Evolutionary conservation across 2,329 filamentous ascomycete species (phyloP).

Genomic region (Venturia aucupariae): DNA sequence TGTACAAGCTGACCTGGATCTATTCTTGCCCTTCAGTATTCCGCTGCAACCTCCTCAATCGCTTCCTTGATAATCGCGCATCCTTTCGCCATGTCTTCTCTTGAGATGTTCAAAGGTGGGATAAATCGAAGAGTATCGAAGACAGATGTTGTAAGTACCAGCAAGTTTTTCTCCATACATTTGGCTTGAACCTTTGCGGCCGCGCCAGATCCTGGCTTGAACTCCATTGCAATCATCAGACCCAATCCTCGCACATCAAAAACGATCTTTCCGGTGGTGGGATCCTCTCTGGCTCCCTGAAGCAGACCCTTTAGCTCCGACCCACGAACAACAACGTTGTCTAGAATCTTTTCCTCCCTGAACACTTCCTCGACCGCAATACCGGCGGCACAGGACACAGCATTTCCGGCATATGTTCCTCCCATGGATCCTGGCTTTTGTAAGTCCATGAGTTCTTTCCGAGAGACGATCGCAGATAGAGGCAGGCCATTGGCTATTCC

Average conservation of each 20-base stretch:
- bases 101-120: constrained; percentile 30
- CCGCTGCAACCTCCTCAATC: constrained; percentile 28
- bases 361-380: constrained; percentile 29
- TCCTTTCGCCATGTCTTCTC: constrained; percentile 30
- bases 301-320: constrained; percentile 23
- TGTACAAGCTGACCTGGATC: neutral
- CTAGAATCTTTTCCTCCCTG: constrained; percentile 28
- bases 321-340: constrained; percentile 28
- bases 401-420: constrained; percentile 31
- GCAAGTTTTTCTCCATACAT: constrained; percentile 30
- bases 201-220: constrained; percentile 26
- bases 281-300: constrained; percentile 18
- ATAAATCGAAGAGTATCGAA: constrained; percentile 34
- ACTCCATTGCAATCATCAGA: constrained; percentile 32
- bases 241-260: constrained; percentile 31
- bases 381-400: constrained; percentile 29
- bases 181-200: constrained; percentile 28
- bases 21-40: neutral
- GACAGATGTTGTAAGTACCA: constrained; percentile 32
- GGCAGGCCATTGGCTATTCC: constrained; percentile 22
- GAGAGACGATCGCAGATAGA: constrained; percentile 20
- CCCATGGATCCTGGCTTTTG: constrained; percentile 31
- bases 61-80: constrained; percentile 28
- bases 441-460: constrained; percentile 30
- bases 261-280: constrained; percentile 25